phyloP scores from a whole-genome alignment of 2,329 filamentous ascomycete species.

The Leptographium galeiforme region DNA sequence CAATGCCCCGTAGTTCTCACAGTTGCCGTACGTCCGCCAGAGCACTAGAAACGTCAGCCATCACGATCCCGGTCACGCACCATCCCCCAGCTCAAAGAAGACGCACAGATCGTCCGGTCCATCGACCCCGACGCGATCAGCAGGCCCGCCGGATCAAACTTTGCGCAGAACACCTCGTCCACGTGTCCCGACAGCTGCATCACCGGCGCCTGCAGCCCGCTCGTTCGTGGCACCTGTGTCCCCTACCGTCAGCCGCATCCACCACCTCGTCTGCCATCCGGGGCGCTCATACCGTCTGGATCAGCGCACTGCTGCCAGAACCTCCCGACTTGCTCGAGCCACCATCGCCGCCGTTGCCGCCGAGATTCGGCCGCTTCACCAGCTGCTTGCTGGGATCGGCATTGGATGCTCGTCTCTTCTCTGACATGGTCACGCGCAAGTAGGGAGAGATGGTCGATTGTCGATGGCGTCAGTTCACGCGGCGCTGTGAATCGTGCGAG shows the following conservation, averaged over 20 bases:
- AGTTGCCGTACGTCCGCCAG: conserved; percentile 85
- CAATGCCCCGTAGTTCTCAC: conserved; percentile 85
- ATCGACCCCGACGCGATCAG: conserved; percentile 90
- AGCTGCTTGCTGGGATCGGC: conserved; percentile 64
- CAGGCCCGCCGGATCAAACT: conserved; percentile 80
- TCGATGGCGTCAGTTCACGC: neutral
- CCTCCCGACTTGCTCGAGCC: conserved; percentile 20
- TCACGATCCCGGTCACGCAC: neutral
- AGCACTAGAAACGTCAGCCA: conserved; percentile 45
- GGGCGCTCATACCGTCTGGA: conserved; percentile 32
- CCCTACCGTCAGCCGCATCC: neutral
- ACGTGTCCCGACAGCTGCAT: conserved; percentile 78
- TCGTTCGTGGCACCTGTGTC: conserved; percentile 54
- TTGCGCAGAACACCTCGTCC: conserved; percentile 83
- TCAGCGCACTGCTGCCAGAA: conserved; percentile 29
- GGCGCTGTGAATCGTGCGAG: neutral
- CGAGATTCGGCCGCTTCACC: conserved; percentile 76
- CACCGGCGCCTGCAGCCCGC: conserved; percentile 73
- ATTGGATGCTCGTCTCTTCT: conserved; percentile 82
- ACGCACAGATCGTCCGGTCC: conserved; percentile 77
- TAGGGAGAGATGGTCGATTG: neutral
- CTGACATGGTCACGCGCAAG: conserved; percentile 52
- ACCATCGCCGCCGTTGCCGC: conserved; percentile 33
- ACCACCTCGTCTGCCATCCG: neutral
- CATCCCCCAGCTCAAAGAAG: neutral